These are phyloP conservation scores for Hygrocybe punicea DNA, from an alignment of 768 basidiomycete species.

Conservation along the genomic window DNA sequence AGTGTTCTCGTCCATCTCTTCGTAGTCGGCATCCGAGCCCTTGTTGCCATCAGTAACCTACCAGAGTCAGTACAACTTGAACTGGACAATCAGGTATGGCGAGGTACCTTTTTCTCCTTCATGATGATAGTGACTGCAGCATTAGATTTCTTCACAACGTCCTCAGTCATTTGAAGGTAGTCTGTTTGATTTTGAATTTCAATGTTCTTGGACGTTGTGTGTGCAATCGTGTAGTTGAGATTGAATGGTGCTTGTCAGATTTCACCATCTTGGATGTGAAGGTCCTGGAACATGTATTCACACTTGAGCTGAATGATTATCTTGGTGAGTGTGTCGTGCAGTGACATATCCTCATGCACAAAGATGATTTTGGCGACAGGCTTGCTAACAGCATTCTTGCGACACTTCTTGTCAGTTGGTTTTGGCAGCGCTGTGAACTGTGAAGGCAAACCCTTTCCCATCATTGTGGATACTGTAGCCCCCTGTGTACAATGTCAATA, in stretches of 20 bases:
- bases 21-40: background rate
- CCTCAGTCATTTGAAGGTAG: background rate
- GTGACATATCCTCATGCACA: background rate
- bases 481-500: background rate
- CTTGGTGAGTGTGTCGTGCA: background rate
- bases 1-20: background rate
- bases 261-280: background rate
- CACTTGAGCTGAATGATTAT: background rate
- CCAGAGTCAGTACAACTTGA: background rate
- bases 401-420: background rate
- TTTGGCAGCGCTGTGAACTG: slow-evolving; percentile 7
- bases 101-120: background rate
- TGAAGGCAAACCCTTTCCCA: background rate
- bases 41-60: background rate
- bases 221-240: background rate
- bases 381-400: background rate
- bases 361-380: background rate
- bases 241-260: background rate
- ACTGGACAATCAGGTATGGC: background rate
- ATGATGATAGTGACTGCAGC: background rate
- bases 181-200: background rate
- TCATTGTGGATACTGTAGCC: background rate
- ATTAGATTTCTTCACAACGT: background rate
- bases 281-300: background rate
- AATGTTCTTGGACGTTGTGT: background rate